Conservation (phyloP, 139 green algal genomes). For the Mesostigma viride region DNA sequence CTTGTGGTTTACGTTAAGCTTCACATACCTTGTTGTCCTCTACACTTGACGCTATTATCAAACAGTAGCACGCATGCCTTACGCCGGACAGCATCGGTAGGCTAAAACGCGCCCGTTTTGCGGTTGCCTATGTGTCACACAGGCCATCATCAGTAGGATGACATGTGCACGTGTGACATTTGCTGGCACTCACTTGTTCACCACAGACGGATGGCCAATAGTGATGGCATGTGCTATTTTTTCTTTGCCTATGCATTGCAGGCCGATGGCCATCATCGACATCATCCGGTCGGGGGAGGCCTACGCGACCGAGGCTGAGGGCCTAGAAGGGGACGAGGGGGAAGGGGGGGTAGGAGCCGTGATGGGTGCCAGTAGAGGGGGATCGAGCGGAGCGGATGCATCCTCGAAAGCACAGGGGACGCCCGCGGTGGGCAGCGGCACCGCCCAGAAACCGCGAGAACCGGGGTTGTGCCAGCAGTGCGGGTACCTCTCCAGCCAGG, state of each 20-base stretch:
- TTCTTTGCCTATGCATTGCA: constrained; percentile 4
- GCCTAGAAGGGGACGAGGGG: neutral
- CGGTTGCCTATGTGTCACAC: neutral
- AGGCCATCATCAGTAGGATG: neutral
- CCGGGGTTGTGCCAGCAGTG: constrained; percentile 30
- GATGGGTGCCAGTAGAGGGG: too few species aligned
- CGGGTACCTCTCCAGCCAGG: constrained; percentile 38
- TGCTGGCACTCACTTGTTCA: neutral
- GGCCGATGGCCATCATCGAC: constrained; percentile 33
- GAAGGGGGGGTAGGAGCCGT: too few species aligned
- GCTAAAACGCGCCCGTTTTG: too few species aligned
- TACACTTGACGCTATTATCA: too few species aligned
- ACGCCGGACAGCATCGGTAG: too few species aligned
- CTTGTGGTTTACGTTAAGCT: neutral
- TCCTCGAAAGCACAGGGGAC: too few species aligned
- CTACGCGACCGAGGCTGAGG: neutral
- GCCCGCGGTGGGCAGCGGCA: too few species aligned
- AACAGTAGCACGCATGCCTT: too few species aligned
- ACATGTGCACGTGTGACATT: neutral
- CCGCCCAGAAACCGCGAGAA: too few species aligned
- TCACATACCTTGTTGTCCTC: neutral
- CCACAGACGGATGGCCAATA: neutral
- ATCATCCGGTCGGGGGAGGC: constrained; percentile 39
- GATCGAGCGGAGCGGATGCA: too few species aligned
- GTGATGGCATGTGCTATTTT: neutral